Conservation (phyloP, 805 yeast species). For the Candida ponderosae region DNA sequence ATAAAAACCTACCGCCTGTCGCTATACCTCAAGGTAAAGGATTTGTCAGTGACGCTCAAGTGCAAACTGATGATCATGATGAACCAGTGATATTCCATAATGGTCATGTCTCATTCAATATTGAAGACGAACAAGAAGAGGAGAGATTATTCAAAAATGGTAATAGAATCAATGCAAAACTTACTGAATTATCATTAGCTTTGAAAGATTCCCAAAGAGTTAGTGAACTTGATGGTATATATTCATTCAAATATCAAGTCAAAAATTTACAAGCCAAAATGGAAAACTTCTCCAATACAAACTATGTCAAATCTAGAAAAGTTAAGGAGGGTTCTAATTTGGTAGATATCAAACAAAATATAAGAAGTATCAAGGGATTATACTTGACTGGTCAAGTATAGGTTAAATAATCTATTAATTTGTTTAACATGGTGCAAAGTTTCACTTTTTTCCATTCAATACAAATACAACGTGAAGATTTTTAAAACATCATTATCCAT, state of each 20-base stretch:
- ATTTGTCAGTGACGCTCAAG: slow-evolving; percentile 27
- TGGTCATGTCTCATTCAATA: background rate
- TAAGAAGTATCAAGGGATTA: slow-evolving; percentile 34
- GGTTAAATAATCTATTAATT: background rate
- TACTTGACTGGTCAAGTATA: slow-evolving; percentile 28
- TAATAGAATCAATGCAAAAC: background rate
- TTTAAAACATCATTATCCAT: too few species aligned
- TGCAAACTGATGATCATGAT: slow-evolving; percentile 14
- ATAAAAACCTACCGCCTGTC: slow-evolving; percentile 30
- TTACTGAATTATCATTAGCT: background rate
- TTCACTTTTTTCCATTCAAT: background rate
- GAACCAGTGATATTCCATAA: slow-evolving; percentile 7
- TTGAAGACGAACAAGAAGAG: background rate
- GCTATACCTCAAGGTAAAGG: slow-evolving; percentile 32
- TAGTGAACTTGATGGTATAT: slow-evolving; percentile 11
- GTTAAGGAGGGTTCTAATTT: slow-evolving; percentile 12
- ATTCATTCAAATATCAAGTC: slow-evolving; percentile 22
- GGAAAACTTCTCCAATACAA: slow-evolving; percentile 13
- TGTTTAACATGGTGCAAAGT: too few species aligned
- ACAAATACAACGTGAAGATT: too few species aligned
- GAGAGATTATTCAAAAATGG: background rate
- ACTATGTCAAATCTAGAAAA: slow-evolving; percentile 17
- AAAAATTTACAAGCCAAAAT: slow-evolving; percentile 18
- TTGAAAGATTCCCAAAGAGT: background rate
- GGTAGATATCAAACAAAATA: slow-evolving; percentile 18